phyloP scores from a whole-genome alignment of 176 grass and related monocot genomes.

The Saccharum officinarum region DNA sequence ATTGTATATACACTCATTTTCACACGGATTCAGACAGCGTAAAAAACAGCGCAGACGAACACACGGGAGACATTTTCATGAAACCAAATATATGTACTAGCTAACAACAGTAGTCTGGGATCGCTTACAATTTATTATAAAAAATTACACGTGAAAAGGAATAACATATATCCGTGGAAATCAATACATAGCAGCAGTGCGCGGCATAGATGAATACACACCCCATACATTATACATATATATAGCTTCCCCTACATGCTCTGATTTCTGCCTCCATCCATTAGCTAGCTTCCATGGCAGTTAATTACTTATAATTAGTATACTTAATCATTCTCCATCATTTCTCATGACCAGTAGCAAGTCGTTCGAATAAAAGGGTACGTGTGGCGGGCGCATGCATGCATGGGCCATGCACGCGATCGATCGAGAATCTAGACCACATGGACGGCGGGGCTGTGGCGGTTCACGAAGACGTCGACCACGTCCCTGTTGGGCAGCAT shows the following conservation, averaged over 20 bases:
- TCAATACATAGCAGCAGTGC: neutral
- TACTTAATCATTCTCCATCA: neutral
- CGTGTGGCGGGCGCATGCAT: neutral
- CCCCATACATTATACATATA: no score
- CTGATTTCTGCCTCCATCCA: neutral
- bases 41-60: neutral
- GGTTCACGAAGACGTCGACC: slow-evolving; percentile 5
- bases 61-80: neutral
- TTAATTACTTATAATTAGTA: slow-evolving; percentile 4
- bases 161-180: neutral
- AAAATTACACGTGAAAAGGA: neutral
- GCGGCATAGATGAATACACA: no score
- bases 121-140: neutral
- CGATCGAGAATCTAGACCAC: slow-evolving; percentile 13
- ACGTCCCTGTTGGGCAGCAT: neutral
- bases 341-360: neutral
- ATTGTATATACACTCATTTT: no score
- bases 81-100: neutral
- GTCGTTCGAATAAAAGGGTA: neutral
- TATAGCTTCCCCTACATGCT: neutral
- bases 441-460: neutral
- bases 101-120: neutral
- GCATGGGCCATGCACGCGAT: neutral
- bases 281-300: neutral
- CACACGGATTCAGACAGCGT: no score